These are phyloP conservation scores for Goffeauzyma gilvescens DNA, from an alignment of 768 basidiomycete genomes.

Conservation along the genomic window DNA sequence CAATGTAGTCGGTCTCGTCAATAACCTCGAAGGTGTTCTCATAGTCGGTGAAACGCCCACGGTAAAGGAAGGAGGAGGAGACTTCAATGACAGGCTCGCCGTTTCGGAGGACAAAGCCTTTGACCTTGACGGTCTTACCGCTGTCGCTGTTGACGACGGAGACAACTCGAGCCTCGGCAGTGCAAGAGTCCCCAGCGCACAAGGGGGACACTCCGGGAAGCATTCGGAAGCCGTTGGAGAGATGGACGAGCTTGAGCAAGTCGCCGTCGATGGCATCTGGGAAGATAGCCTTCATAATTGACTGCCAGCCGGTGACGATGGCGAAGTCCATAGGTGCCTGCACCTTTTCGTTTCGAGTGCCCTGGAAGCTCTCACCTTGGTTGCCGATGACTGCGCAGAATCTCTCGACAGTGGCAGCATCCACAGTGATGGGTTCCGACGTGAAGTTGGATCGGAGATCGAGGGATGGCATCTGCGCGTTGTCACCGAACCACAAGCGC, in stretches of 20 bases:
- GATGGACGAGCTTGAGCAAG: conserved; percentile 81
- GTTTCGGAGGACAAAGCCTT: conserved; percentile 48
- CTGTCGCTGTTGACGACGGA: conserved; percentile 77
- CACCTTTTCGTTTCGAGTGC: conserved; percentile 44
- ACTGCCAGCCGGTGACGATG: conserved; percentile 96
- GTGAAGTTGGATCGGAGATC: conserved; percentile 63
- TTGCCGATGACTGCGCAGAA: conserved; percentile 82
- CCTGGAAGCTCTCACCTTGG: conserved; percentile 76
- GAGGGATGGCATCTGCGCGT: conserved; percentile 56
- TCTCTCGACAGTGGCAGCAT: conserved; percentile 54
- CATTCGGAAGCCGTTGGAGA: conserved; percentile 89
- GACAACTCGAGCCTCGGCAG: conserved; percentile 66
- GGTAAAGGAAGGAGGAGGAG: conserved; percentile 85
- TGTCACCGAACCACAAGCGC: conserved; percentile 90
- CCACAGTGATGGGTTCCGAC: conserved; percentile 67
- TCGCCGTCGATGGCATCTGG: conserved; percentile 80
- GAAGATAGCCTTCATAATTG: conserved; percentile 99
- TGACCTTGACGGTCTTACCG: conserved; percentile 62
- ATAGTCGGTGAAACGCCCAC: conserved; percentile 81
- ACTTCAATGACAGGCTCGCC: conserved; percentile 77
- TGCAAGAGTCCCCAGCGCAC: conserved; percentile 70
- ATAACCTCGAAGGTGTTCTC: conserved; percentile 88
- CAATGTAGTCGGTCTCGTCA: conserved; percentile 71
- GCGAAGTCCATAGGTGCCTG: conserved; percentile 97
- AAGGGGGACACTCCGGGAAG: conserved; percentile 59